Evolutionary conservation across 139 green algal species (phyloP).

Genomic region (Mychonastes homosphaera): DNA sequence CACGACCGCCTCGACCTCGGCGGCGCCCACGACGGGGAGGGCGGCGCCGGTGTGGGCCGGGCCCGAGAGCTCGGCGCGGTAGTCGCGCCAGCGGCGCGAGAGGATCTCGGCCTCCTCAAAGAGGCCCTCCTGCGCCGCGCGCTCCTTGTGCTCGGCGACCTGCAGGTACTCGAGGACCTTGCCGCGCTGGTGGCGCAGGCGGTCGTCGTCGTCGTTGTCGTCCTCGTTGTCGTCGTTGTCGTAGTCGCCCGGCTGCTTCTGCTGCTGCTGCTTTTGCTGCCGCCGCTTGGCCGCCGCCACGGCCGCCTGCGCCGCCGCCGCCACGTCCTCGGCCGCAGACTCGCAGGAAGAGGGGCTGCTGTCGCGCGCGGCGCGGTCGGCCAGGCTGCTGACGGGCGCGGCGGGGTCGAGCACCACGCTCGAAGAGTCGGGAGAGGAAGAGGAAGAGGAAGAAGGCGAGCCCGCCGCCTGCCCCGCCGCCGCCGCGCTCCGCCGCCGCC

Average conservation of each 20-base stretch:
- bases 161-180: slow-evolving; percentile 38
- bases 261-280: too few species aligned
- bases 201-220: too few species aligned
- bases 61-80: slow-evolving; percentile 37
- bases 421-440: too few species aligned
- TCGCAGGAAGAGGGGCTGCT: too few species aligned
- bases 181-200: slow-evolving; percentile 15
- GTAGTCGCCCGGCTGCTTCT: too few species aligned
- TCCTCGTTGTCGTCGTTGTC: too few species aligned
- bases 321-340: slow-evolving; percentile 17
- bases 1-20: slow-evolving; percentile 85
- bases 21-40: slow-evolving; percentile 55
- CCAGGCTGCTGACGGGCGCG: too few species aligned
- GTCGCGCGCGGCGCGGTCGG: too few species aligned
- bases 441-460: too few species aligned
- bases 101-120: slow-evolving; percentile 79
- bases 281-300: slow-evolving; percentile 10
- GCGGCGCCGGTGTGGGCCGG: slow-evolving; percentile 13
- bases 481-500: too few species aligned
- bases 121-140: slow-evolving; percentile 50
- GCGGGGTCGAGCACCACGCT: too few species aligned
- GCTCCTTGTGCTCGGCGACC: slow-evolving; percentile 52
- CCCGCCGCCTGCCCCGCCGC: too few species aligned
- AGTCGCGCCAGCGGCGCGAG: slow-evolving; percentile 38
- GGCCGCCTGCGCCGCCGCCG: neutral